Percentiles rank a stretch among this genome's conserved stretches.
phyloP scores from a whole-genome alignment of 805 yeast genomes.

The Debaryomyces tyrocola region DNA sequence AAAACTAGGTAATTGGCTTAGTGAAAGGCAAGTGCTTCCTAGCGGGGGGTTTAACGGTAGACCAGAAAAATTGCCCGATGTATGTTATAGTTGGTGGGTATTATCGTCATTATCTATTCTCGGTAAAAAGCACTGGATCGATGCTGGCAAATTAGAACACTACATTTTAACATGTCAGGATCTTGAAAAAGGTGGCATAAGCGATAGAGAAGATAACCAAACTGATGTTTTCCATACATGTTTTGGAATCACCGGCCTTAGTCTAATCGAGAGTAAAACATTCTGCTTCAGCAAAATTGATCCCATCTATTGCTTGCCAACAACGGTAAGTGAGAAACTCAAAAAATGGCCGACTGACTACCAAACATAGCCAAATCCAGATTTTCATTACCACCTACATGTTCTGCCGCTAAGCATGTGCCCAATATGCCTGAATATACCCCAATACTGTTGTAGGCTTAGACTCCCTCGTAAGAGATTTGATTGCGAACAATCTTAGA shows the following conservation, averaged over 20 bases:
- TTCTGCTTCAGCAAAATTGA: slow-evolving; percentile 61
- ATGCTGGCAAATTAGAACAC: slow-evolving; percentile 53
- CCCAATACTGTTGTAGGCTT: no score
- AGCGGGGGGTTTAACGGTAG: slow-evolving; percentile 95
- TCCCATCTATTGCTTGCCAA: slow-evolving; percentile 87
- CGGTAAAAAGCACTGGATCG: slow-evolving; percentile 73
- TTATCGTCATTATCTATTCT: slow-evolving; percentile 71
- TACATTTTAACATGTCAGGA: slow-evolving; percentile 84
- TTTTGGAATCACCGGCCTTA: slow-evolving; percentile 86
- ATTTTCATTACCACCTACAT: no score
- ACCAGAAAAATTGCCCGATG: slow-evolving; percentile 94
- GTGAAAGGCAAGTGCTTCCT: slow-evolving; percentile 77
- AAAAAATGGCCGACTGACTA: slow-evolving; percentile 22
- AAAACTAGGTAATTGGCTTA: slow-evolving; percentile 77
- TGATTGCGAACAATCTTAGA: no score
- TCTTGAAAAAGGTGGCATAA: slow-evolving; percentile 76
- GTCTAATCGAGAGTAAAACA: slow-evolving; percentile 63
- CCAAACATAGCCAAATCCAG: not conserved
- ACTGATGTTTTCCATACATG: slow-evolving; percentile 92
- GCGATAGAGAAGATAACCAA: slow-evolving; percentile 88
- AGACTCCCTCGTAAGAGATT: no score
- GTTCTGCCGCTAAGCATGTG: no score
- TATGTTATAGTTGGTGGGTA: slow-evolving; percentile 99
- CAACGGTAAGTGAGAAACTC: slow-evolving; percentile 34
- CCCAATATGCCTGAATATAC: no score